Evolutionary conservation across 345 rosid genomes (phyloP).

Genomic region (Arabidopsis arenosa): DNA sequence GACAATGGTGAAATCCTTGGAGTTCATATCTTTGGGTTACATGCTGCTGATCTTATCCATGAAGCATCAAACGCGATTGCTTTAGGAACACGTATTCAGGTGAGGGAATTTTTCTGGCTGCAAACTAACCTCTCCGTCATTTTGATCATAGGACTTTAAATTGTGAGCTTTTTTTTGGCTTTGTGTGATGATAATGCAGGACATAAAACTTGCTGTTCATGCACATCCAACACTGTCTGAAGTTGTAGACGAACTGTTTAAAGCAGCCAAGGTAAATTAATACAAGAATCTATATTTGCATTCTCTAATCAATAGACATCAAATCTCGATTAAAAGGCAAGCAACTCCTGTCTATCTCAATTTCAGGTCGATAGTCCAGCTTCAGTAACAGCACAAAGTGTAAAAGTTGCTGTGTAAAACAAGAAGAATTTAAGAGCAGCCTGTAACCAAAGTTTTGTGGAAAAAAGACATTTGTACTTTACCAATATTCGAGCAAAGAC

Average conservation of each 20-base stretch:
- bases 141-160: not conserved
- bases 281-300: not conserved
- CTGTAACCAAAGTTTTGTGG: conserved; percentile 36
- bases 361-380: conserved; percentile 38
- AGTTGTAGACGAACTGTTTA: conserved; percentile 90
- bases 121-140: not conserved
- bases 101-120: too few relatives aligned
- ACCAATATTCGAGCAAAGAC: conserved; percentile 3
- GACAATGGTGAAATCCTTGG: conserved; percentile 96
- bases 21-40: conserved; percentile 91
- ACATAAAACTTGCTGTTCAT: conserved; percentile 81
- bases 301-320: not conserved
- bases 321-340: not conserved
- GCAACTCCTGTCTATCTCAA: not conserved
- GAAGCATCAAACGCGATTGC: conserved; percentile 97
- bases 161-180: not conserved
- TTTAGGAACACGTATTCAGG: conserved; percentile 81
- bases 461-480: conserved; percentile 31
- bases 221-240: conserved; percentile 96
- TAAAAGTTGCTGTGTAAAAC: conserved; percentile 38
- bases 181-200: conserved; percentile 51
- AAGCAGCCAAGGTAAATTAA: conserved; percentile 83
- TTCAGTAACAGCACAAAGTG: conserved; percentile 28
- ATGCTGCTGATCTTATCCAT: conserved; percentile 95
- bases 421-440: not conserved